Conservation (phyloP, 1,284 basidiomycete species). For the Ganoderma sinense region DNA sequence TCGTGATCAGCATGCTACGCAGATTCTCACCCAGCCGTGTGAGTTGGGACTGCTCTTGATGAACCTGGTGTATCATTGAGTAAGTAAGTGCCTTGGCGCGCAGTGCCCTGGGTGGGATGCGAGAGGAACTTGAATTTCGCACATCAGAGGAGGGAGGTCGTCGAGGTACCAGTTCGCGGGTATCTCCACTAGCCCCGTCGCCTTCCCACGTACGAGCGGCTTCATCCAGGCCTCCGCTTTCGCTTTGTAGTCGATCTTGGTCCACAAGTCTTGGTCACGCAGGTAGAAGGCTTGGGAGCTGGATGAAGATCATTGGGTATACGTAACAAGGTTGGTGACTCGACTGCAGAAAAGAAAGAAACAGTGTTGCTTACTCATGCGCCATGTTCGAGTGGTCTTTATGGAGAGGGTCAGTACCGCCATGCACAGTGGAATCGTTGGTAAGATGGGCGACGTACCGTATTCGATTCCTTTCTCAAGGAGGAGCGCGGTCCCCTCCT, state of each 20-base stretch:
- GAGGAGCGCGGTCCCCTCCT: conserved; percentile 72
- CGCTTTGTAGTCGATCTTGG: conserved; percentile 73
- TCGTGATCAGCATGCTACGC: background rate
- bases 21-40: conserved; percentile 63
- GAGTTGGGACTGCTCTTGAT: conserved; percentile 72
- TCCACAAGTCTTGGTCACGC: conserved; percentile 76
- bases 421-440: background rate
- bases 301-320: conserved; percentile 6
- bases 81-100: background rate
- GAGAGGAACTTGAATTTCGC: background rate
- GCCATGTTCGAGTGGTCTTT: conserved; percentile 78
- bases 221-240: conserved; percentile 80
- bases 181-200: conserved; percentile 77
- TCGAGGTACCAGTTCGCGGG: conserved; percentile 79
- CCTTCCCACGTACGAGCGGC: conserved; percentile 69
- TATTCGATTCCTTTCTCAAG: conserved; percentile 82
- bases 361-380: conserved; percentile 54
- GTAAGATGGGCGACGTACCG: conserved; percentile 55
- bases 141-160: conserved; percentile 77
- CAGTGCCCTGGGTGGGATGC: background rate
- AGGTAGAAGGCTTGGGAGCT: conserved; percentile 80
- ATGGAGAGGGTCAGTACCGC: background rate
- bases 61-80: conserved; percentile 51
- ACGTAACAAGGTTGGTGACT: background rate
- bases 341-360: background rate